A percentile compares a stretch with the other conserved stretches of the same genome.
Conservation (phyloP, 257 asterid genomes). For the Dorcoceras hygrometricum region DNA sequence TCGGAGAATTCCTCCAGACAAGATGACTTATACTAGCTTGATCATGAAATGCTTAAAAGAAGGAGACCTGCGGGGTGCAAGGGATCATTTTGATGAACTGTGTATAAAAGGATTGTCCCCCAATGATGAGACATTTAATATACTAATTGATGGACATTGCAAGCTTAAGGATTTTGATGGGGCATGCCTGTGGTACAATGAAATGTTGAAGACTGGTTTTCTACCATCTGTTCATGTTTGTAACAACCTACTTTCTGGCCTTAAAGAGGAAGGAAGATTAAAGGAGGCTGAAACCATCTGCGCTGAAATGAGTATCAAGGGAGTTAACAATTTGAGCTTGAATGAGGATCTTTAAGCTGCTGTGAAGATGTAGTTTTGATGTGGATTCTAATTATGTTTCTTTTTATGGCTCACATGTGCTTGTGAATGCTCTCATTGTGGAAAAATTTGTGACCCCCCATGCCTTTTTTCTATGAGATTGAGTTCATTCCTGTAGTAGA, state of each 20-base stretch:
- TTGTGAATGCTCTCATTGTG: not conserved
- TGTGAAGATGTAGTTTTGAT: conserved; percentile 22
- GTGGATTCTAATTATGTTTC: not conserved
- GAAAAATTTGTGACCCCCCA: not conserved
- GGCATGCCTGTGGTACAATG: conserved; percentile 61
- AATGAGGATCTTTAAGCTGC: conserved; percentile 34
- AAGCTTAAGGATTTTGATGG: conserved; percentile 47
- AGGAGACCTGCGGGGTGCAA: conserved; percentile 44
- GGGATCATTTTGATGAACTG: conserved; percentile 50
- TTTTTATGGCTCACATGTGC: not conserved
- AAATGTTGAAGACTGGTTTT: conserved; percentile 52
- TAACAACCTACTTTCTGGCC: conserved; percentile 50
- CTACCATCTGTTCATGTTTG: conserved; percentile 44
- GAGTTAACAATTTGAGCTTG: conserved; percentile 34
- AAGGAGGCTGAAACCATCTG: conserved; percentile 47
- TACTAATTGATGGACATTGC: conserved; percentile 61
- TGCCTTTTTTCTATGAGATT: not conserved
- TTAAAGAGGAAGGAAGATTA: conserved; percentile 46
- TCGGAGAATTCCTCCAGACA: conserved; percentile 47
- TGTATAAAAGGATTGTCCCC: conserved; percentile 47
- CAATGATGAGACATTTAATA: conserved; percentile 45
- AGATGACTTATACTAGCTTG: conserved; percentile 67
- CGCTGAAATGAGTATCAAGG: conserved; percentile 65
- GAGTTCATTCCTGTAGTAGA: not conserved
- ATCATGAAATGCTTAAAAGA: conserved; percentile 49